Percentiles rank a stretch among this genome's conserved stretches.
phyloP scores from a whole-genome alignment of 495 filamentous ascomycete genomes.

The Parathielavia appendiculata region DNA sequence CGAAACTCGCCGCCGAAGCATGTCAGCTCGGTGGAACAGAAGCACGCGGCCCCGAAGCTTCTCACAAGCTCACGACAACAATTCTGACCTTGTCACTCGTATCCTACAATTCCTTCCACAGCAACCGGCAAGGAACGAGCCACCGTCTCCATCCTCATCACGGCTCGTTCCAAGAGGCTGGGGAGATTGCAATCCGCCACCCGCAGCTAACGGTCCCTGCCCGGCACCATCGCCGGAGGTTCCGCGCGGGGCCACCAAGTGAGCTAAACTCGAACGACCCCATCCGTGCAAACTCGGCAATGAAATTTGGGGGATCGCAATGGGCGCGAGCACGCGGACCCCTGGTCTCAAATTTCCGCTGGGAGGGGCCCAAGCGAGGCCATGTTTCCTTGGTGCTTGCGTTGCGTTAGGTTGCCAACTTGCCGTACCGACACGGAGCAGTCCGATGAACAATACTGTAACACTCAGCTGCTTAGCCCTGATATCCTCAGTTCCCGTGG shows the following conservation, averaged over 20 bases:
- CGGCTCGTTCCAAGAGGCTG: conserved; percentile 6
- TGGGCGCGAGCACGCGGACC: neutral
- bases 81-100: neutral
- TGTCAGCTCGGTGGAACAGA: conserved; percentile 6
- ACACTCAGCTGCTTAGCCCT: no score
- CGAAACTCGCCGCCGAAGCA: neutral
- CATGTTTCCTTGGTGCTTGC: neutral
- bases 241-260: neutral
- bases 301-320: conserved; percentile 1
- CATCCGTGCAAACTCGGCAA: conserved; percentile 5
- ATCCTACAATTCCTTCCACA: conserved; percentile 2
- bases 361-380: neutral
- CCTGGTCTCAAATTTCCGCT: neutral
- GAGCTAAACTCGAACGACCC: neutral
- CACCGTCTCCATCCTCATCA: neutral
- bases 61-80: neutral
- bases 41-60: neutral
- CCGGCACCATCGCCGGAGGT: conserved; percentile 7
- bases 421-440: no score
- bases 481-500: no score
- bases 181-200: conserved; percentile 15
- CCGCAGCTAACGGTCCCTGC: neutral
- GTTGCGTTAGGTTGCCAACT: neutral
- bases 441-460: no score
- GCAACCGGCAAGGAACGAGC: conserved; percentile 6